Evolutionary conservation across 2,329 filamentous ascomycete species (phyloP).

Genomic region (Drechslerella coelobrocha): DNA sequence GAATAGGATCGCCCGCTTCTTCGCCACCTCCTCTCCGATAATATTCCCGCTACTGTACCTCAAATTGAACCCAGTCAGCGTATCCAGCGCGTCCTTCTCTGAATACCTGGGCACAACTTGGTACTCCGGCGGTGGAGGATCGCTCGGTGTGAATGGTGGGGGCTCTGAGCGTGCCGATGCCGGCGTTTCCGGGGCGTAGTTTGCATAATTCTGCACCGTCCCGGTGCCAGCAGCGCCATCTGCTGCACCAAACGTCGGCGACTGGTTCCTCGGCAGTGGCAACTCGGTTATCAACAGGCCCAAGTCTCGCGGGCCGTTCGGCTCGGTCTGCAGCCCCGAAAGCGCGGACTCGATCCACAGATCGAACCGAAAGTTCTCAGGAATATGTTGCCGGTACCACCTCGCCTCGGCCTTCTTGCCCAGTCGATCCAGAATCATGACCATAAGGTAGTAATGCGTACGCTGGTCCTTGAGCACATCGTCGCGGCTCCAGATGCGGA

Average conservation of each 20-base stretch:
- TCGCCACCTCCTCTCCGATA: slow-evolving; percentile 44
- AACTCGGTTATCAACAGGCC: slow-evolving; percentile 29
- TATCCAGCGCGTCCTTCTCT: slow-evolving; percentile 27
- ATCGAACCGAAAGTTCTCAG: slow-evolving; percentile 43
- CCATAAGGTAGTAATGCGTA: slow-evolving; percentile 50
- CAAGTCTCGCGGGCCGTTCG: slow-evolving; percentile 10
- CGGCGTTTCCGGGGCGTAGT: slow-evolving; percentile 38
- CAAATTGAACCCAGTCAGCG: slow-evolving; percentile 38
- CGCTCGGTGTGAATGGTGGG: slow-evolving; percentile 46
- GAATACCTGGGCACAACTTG: slow-evolving; percentile 21
- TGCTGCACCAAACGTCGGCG: slow-evolving; percentile 8
- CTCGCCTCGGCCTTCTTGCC: slow-evolving; percentile 48
- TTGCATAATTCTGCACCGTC: slow-evolving; percentile 12
- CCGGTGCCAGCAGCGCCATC: not conserved
- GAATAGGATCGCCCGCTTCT: slow-evolving; percentile 48
- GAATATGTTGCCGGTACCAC: slow-evolving; percentile 49
- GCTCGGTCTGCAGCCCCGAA: slow-evolving; percentile 40
- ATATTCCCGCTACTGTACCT: slow-evolving; percentile 36
- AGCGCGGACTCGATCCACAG: slow-evolving; percentile 47
- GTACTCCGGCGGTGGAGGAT: slow-evolving; percentile 44
- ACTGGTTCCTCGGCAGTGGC: slow-evolving; percentile 10
- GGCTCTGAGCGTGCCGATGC: slow-evolving; percentile 31
- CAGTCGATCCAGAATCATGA: slow-evolving; percentile 43
- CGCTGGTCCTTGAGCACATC: slow-evolving; percentile 49
- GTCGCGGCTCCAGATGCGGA: slow-evolving; percentile 47